Evolutionary conservation across 2,329 filamentous ascomycete genomes (phyloP).

Genomic region (Fusarium sarcochroum): DNA sequence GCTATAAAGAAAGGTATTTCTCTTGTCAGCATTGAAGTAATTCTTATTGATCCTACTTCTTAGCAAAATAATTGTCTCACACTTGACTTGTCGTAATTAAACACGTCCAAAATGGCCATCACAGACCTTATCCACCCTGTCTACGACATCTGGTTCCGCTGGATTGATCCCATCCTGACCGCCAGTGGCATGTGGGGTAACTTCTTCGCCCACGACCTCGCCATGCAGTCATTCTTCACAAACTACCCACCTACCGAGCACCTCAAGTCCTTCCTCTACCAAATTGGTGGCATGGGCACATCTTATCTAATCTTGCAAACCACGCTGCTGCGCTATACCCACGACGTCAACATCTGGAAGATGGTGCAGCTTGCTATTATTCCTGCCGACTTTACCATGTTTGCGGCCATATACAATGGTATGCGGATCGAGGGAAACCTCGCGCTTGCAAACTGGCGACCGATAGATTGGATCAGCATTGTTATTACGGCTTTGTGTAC

Average conservation of each 20-base stretch:
- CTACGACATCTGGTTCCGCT: constrained; percentile 42
- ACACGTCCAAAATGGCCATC: constrained; percentile 15
- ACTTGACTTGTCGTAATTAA: accelerated
- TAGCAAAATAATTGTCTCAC: neutral
- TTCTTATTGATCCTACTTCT: too few relatives aligned
- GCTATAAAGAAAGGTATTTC: too few relatives aligned
- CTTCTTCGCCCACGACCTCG: constrained; percentile 35
- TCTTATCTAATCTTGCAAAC: constrained; percentile 29
- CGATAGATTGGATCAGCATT: constrained; percentile 35
- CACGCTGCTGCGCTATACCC: constrained; percentile 36
- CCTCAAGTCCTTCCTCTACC: constrained; percentile 41
- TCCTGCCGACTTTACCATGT: constrained; percentile 42
- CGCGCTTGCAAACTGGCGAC: constrained; percentile 24
- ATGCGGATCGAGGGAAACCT: constrained; percentile 27
- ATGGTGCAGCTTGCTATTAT: constrained; percentile 37
- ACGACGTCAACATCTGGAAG: constrained; percentile 44
- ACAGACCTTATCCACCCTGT: constrained; percentile 28
- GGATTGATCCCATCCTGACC: constrained; percentile 44
- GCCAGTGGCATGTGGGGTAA: constrained; percentile 36
- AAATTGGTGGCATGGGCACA: constrained; percentile 44
- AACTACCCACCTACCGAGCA: constrained; percentile 19
- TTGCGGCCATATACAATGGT: constrained; percentile 32
- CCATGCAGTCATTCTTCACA: constrained; percentile 28
- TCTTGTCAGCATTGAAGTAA: too few relatives aligned
- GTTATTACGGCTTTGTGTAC: constrained; percentile 26